Percentiles rank a stretch among this genome's conserved stretches.
These are phyloP conservation scores for Ganoderma sinense DNA, from an alignment of 1,284 basidiomycete species.

Conservation along the genomic window DNA sequence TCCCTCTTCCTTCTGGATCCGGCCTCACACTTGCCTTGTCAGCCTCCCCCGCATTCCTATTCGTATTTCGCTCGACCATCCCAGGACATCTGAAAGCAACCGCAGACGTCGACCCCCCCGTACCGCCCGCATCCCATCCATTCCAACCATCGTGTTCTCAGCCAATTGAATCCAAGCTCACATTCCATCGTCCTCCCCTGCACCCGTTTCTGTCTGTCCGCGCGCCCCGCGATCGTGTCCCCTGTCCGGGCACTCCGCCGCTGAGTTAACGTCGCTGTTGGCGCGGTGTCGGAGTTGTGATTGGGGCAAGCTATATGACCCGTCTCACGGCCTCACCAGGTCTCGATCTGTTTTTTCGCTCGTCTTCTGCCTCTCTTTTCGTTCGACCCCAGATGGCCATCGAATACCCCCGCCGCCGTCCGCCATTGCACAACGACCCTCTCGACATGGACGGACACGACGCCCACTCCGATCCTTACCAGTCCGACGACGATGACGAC, in stretches of 20 bases:
- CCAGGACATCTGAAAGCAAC: constrained; percentile 17
- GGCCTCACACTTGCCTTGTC: neutral
- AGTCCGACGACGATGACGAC: constrained; percentile 26
- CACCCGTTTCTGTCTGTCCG: constrained; percentile 7
- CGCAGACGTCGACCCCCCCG: constrained; percentile 16
- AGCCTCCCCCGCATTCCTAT: neutral
- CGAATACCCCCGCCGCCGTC: constrained; percentile 20
- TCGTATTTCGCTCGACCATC: neutral
- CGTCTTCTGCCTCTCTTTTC: constrained; percentile 23
- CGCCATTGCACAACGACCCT: constrained; percentile 16
- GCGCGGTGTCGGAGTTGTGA: constrained; percentile 37
- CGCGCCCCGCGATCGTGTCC: constrained; percentile 23
- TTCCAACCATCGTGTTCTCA: constrained; percentile 19
- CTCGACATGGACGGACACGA: constrained; percentile 20
- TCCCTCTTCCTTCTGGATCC: neutral
- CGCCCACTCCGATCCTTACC: constrained; percentile 17
- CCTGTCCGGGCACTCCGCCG: constrained; percentile 33
- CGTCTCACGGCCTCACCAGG: constrained; percentile 27
- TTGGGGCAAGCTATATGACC: constrained; percentile 26
- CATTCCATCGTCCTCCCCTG: constrained; percentile 15
- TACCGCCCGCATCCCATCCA: constrained; percentile 25
- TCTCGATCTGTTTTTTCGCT: constrained; percentile 26
- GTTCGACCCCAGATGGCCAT: constrained; percentile 30
- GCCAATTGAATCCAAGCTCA: neutral
- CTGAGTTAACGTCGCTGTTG: constrained; percentile 39